Percentiles rank a stretch among this genome's conserved stretches.
Conservation (phyloP, 371 early-diverging fungal species). For the Phascolomyces articulosus region DNA sequence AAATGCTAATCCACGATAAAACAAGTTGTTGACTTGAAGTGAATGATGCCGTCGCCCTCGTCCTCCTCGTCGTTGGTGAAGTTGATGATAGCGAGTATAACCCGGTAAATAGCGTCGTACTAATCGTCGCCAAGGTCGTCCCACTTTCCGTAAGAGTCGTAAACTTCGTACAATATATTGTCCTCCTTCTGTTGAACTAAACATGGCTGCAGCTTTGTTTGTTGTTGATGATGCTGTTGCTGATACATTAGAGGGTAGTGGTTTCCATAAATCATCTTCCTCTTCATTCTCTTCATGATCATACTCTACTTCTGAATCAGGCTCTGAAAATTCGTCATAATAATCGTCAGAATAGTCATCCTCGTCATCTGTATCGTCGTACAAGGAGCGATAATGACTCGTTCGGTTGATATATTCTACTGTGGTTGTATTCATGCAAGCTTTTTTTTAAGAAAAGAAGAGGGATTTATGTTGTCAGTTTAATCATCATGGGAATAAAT, state of each 20-base stretch:
- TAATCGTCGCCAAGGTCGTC: constrained; percentile 11
- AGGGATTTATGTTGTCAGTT: background rate
- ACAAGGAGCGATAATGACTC: constrained; percentile 7
- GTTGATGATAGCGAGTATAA: constrained; percentile 14
- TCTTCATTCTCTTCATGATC: background rate
- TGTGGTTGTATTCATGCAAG: constrained; percentile 48
- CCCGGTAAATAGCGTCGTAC: constrained; percentile 10
- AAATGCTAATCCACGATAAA: background rate
- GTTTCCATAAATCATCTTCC: background rate
- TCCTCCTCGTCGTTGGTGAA: background rate
- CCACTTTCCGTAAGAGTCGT: background rate
- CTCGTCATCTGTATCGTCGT: constrained; percentile 25
- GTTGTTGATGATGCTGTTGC: background rate
- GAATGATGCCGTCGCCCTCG: background rate
- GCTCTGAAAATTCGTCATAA: constrained; percentile 11
- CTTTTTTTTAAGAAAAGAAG: too few species aligned
- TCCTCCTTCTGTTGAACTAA: constrained; percentile 1
- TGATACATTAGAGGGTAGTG: background rate
- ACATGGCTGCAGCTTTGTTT: background rate
- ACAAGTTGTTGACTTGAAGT: background rate
- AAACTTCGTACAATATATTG: constrained; percentile 1
- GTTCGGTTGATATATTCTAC: constrained; percentile 49
- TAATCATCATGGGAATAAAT: background rate
- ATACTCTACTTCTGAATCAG: background rate
- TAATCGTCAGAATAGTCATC: constrained; percentile 19